Base-by-base conservation (phyloP, 108 stramenopile species). In the Cyclotella cryptica region DNA sequence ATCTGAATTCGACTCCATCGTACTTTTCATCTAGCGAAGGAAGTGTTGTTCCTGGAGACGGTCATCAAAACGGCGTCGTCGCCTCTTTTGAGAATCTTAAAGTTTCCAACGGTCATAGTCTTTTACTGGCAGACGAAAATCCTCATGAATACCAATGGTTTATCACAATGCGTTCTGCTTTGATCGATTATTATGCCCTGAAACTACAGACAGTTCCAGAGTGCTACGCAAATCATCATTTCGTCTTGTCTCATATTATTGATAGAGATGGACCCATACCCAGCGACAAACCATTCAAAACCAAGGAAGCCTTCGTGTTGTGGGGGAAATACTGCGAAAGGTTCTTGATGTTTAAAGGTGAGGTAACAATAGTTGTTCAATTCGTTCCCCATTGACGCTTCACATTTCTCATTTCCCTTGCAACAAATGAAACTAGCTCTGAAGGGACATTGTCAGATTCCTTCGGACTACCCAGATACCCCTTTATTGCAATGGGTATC, bases 291-390 rank as follows among this genome's bases (percentile, higher is more conserved):
- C 57, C 15, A 15, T 63, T 63, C 47, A 71, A 69, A 26, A 44
- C 9, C 15, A 72, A 54, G 12, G 55, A 60, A 22, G 54, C 68
- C 24, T 54, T 66, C 17, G 47, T 74, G 35, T 26, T 70, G 61
- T 81, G 80, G 80, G 22, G 30, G 17, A 60, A 70, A 19, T 81
- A 75, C 44, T 75, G 68, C 47, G 80, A 81, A 49, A 65, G 80
- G 10, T 58, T 81, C 62, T 41, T 76, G 66, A 76, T 76, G 52
- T 76, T 76, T 45, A 65, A 65, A 67, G 75, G 75, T 76, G 15
- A 68, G 75, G 66, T 0, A 12, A 44, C 1, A 29, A 28, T 5
- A 55, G 21, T 1, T 35, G 35, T 55, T 54, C 40, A 63, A 26
- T 29, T 64, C 22, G 55, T 39, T 27, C 40, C 1, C 30, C 9